Base-by-base conservation (phyloP, 306 rosid genomes). In the Lathyrus oleraceus region DNA sequence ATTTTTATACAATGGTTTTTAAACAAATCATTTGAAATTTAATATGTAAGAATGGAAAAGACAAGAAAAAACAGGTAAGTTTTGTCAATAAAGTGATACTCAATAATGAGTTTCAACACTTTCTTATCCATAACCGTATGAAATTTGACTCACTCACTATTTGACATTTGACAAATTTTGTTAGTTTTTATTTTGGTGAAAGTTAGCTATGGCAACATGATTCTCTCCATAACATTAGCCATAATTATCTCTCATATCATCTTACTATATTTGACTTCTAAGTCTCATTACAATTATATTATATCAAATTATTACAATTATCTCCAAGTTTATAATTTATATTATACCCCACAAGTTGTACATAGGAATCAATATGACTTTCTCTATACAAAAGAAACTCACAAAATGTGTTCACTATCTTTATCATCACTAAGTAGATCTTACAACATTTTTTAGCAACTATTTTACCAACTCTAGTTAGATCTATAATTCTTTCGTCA, bases 391-490 rank as follows among this genome's bases (percentile, higher is more conserved):
- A 51, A 77, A 40, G 65, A 9, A 68, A 39, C 65, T 27, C n/a
- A 16, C 10, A 63, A 32, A 56, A 23, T 65, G 11, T 36, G 48
- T 71, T 66, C 49, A n/a, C 56, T 60, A 58, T 65, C 74, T 69
- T 52, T 40, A 58, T 69, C 53, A 54, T 40, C 68, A 35, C 10
- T 15, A 3, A 35, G 16, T 61, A 61, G 60, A 52, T 73, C 49
- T 58, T 59, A 58, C 9, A 4, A 71, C 30, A 1, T 30, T 6
- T 5, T 72, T 32, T 35, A 48, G 0, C 43, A 62, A 42, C 35
- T 67, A 35, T 36, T 19, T 25, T 38, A 64, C 56, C 76, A 43
- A 52, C 70, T 74, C 67, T n/a, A n/a, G n/a, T n/a, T n/a, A n/a
- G n/a, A n/a, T n/a, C n/a, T 71, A 52, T 39, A 58, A 42, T 16